Percentiles rank a stretch among this genome's conserved stretches.
phyloP scores from a whole-genome alignment of 169 alveolate genomes.

The Cryptosporidium parvum region DNA sequence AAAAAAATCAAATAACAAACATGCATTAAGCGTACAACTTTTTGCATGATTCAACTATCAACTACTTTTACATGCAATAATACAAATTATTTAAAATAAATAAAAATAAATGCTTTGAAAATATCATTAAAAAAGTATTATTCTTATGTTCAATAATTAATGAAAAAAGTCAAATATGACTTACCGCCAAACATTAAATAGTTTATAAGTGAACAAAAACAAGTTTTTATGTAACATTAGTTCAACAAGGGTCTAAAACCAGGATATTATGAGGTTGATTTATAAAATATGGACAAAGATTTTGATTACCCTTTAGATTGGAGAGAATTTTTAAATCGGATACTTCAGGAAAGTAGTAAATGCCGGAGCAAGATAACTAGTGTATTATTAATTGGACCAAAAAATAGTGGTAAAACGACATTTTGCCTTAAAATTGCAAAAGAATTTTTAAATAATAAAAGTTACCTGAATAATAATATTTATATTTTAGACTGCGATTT shows the following conservation, averaged over 20 bases:
- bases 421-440: constrained; percentile 20
- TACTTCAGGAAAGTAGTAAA: constrained; percentile 10
- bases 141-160: no score
- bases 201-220: no score
- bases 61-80: not conserved
- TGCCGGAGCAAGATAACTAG: not conserved
- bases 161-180: not conserved
- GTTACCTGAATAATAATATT: not conserved
- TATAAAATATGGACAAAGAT: not conserved
- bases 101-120: not conserved
- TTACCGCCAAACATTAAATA: not conserved
- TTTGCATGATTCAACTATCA: not conserved
- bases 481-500: constrained; percentile 67
- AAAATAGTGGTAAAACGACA: constrained; percentile 69
- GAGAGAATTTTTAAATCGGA: constrained; percentile 4
- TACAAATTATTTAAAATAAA: not conserved
- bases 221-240: no score
- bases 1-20: not conserved
- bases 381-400: constrained; percentile 59
- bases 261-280: not conserved
- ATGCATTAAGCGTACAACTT: not conserved
- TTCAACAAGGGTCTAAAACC: not conserved
- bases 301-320: constrained; percentile 49
- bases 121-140: not conserved
- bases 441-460: not conserved